Evolutionary conservation across 2,329 filamentous ascomycete species (phyloP).

Genomic region (Cladosporium sphaerospermum): DNA sequence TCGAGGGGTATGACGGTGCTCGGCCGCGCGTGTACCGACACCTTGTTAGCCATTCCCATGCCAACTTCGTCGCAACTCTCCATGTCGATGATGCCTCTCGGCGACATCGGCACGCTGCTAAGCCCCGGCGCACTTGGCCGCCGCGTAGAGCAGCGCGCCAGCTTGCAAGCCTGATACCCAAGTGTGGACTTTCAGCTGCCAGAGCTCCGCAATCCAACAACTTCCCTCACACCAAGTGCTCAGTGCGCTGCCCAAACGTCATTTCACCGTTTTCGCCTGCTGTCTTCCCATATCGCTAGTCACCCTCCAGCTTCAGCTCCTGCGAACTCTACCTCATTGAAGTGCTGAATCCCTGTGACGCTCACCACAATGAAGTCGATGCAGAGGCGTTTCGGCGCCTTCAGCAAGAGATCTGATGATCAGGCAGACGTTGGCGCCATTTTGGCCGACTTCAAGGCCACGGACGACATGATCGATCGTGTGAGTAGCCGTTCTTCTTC

Average conservation of each 20-base stretch:
- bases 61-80: too few species aligned
- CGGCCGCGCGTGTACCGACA: too few species aligned
- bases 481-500: conserved; percentile 37
- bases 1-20: too few species aligned
- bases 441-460: conserved; percentile 73
- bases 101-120: too few species aligned
- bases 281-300: background rate
- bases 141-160: too few species aligned
- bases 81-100: too few species aligned
- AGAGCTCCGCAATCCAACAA: background rate
- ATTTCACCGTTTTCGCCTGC: background rate
- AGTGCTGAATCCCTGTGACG: background rate
- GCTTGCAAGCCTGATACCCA: too few species aligned
- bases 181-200: too few species aligned
- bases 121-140: too few species aligned
- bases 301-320: background rate
- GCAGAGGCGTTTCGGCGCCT: conserved; percentile 67
- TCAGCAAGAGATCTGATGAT: conserved; percentile 65
- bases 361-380: conserved; percentile 37
- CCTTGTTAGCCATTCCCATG: too few species aligned
- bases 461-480: conserved; percentile 66
- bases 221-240: background rate
- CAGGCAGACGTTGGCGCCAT: conserved; percentile 69
- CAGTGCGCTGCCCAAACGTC: background rate
- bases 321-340: background rate